Evolutionary conservation across 2,329 filamentous ascomycete species (phyloP).

Genomic region (Huntiella savannae): DNA sequence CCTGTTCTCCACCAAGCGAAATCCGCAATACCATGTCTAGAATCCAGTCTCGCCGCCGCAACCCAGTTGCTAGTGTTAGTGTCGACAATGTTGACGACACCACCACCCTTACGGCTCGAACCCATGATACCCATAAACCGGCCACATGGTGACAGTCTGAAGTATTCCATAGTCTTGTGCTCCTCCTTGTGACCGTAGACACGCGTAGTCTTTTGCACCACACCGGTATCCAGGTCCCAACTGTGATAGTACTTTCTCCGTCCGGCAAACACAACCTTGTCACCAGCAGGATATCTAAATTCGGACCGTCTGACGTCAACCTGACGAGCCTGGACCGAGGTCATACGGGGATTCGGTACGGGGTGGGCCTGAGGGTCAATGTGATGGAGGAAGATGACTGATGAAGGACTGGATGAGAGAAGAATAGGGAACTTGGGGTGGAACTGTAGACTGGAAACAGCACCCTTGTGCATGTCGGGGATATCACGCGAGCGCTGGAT

Average conservation of each 20-base stretch:
- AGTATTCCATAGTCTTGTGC: constrained; percentile 78
- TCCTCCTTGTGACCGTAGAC: constrained; percentile 59
- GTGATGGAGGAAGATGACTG: constrained; percentile 76
- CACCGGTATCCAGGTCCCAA: constrained; percentile 72
- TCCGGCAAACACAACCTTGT: constrained; percentile 73
- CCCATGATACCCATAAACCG: constrained; percentile 70
- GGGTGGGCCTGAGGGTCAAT: constrained; percentile 57
- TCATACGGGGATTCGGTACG: constrained; percentile 72
- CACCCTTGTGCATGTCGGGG: constrained; percentile 54
- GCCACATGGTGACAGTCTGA: constrained; percentile 74
- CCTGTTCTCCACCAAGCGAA: constrained; percentile 86
- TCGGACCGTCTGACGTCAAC: constrained; percentile 71
- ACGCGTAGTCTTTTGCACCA: constrained; percentile 63
- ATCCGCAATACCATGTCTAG: constrained; percentile 66
- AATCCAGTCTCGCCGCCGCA: constrained; percentile 62
- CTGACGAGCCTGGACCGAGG: constrained; percentile 67
- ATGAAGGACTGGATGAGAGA: constrained; percentile 71
- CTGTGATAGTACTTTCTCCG: constrained; percentile 82
- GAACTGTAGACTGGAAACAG: constrained; percentile 70
- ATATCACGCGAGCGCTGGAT: constrained; percentile 83
- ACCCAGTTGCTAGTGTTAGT: constrained; percentile 73
- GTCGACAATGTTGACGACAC: constrained; percentile 70
- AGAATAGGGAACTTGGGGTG: constrained; percentile 78
- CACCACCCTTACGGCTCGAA: constrained; percentile 66
- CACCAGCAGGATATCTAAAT: constrained; percentile 54